Base-by-base conservation (phyloP, 1,284 basidiomycete species). In the Sporisorium sorghi region DNA sequence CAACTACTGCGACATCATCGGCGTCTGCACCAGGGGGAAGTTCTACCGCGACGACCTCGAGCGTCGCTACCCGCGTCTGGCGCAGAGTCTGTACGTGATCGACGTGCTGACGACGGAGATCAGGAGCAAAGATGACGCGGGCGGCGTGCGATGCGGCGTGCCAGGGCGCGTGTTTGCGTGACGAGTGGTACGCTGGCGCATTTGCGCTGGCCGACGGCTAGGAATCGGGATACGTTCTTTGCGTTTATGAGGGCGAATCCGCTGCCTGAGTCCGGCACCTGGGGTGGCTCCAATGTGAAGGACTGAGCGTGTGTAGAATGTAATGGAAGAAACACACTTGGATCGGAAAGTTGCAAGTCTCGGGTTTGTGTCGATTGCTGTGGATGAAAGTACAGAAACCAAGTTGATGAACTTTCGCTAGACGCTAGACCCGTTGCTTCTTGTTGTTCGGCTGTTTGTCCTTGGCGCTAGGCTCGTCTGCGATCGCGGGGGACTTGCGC, bases 1-100 rank as follows among this genome's bases (percentile, higher is more conserved):
- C 63, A 66, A 66, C 52, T 55, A 59, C 57, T 66, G 63, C 47
- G 63, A 66, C 52, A 33, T 66, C 21, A 39, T 55, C 47, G 63
- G 63, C 35, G 59, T 59, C 51, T 66, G 63, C 63, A 54, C 63
- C 2, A 66, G 57, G 19, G 63, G 57, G n/a, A 51, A 50, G 11
- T 59, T 59, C 57, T 66, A 66, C 57, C 30, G 48, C 21, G 39
- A 35, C 24, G 63, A 66, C 21, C 63, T 66, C 40, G 59, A 59
- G 57, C 42, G 42, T 11, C 57, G 63, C 23, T 66, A 66, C 17
- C 57, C 57, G n/a, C 23, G 24, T 19, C 42, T 66, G 15, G 39
- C 52, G 12, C 57, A 66, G 52, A 66, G 57, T 23, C 30, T 66
- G 10, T 50, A 54, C 37, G 63, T 66, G 24, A 50, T 66, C 39